phyloP scores from a whole-genome alignment of 1,284 basidiomycete genomes.

The Melampsora larici-populina region DNA sequence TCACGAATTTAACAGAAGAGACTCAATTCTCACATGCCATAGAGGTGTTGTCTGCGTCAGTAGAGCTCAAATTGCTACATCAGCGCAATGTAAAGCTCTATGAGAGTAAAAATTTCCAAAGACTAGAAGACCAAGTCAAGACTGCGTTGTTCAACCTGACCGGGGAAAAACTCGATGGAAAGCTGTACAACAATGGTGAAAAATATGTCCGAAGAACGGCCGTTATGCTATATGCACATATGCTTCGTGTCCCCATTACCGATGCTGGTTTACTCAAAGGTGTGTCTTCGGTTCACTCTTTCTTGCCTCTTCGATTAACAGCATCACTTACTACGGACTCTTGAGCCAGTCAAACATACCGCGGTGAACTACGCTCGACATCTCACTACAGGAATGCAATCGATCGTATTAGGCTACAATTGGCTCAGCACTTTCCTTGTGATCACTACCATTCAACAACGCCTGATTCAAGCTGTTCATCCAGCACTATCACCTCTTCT shows the following conservation, averaged over 20 bases:
- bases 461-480: slow-evolving; percentile 78
- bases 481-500: slow-evolving; percentile 61
- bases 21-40: slow-evolving; percentile 72
- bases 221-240: slow-evolving; percentile 77
- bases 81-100: slow-evolving; percentile 52
- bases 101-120: slow-evolving; percentile 51
- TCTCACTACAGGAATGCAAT: slow-evolving; percentile 71
- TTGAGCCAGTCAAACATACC: slow-evolving; percentile 48
- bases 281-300: slow-evolving; percentile 52
- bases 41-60: slow-evolving; percentile 69
- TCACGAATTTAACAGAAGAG: slow-evolving; percentile 79
- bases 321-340: slow-evolving; percentile 12
- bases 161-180: slow-evolving; percentile 47
- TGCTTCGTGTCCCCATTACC: slow-evolving; percentile 69
- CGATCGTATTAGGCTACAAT: slow-evolving; percentile 78
- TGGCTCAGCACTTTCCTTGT: slow-evolving; percentile 81
- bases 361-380: slow-evolving; percentile 49
- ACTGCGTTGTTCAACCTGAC: slow-evolving; percentile 55
- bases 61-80: slow-evolving; percentile 63
- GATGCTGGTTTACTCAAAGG: slow-evolving; percentile 64
- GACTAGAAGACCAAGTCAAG: slow-evolving; percentile 55
- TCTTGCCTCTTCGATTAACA: background rate
- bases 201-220: slow-evolving; percentile 60
- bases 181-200: slow-evolving; percentile 40
- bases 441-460: slow-evolving; percentile 77